A percentile compares a stretch with the other conserved stretches of the same genome.
These are phyloP conservation scores for Fusarium torulosum DNA, from an alignment of 2,329 filamentous ascomycete species.

Conservation along the genomic window DNA sequence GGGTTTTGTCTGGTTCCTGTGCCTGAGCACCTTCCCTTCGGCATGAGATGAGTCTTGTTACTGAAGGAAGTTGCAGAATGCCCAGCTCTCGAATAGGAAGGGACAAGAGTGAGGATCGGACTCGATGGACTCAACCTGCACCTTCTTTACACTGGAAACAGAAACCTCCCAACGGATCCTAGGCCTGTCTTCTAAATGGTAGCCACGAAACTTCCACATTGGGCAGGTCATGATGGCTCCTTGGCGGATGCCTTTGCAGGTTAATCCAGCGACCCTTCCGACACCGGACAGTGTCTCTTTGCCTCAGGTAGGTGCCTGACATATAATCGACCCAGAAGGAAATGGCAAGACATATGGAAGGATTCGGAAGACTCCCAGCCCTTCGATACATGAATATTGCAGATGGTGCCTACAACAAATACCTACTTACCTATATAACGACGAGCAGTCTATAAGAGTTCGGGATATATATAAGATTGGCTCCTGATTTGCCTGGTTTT, in stretches of 20 bases:
- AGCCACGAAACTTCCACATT: no score
- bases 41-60: neutral
- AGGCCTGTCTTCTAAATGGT: no score
- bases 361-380: neutral
- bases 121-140: no score
- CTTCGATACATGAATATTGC: neutral
- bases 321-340: neutral
- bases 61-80: slow-evolving; percentile 16
- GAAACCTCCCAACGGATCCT: no score
- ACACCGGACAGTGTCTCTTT: neutral
- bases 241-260: no score
- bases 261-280: neutral
- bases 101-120: no score
- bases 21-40: slow-evolving; percentile 14
- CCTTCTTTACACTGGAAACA: no score
- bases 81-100: neutral
- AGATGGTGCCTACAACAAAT: neutral
- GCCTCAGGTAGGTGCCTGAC: neutral
- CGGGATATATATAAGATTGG: no score
- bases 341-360: neutral
- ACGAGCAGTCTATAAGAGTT: no score
- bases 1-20: slow-evolving; percentile 15
- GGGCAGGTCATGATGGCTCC: no score
- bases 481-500: no score
- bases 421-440: no score